A percentile compares a stretch with the other conserved stretches of the same genome.
Evolutionary conservation across 2,329 filamentous ascomycete species (phyloP).

Genomic region (Periconia digitata): DNA sequence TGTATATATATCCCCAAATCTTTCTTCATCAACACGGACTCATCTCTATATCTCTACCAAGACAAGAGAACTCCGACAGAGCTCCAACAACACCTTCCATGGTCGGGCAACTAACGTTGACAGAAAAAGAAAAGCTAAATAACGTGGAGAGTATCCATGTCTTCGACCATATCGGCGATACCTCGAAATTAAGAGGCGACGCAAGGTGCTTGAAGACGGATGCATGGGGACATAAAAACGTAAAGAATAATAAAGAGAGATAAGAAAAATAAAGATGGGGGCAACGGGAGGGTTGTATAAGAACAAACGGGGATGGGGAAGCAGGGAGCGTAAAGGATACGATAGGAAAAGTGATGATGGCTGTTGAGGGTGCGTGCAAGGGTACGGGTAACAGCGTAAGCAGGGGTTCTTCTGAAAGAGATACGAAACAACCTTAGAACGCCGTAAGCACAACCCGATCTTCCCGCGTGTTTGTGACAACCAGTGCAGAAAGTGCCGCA

Average conservation of each 20-base stretch:
- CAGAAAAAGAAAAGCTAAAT: too few species aligned
- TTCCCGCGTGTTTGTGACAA: background rate
- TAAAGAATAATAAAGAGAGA: background rate
- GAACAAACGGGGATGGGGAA: background rate
- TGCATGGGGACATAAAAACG: background rate
- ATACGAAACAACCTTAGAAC: background rate
- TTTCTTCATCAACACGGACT: too few species aligned
- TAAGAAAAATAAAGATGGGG: too few species aligned
- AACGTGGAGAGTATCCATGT: too few species aligned
- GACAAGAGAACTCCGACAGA: too few species aligned
- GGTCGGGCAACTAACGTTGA: too few species aligned
- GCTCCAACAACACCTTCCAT: too few species aligned
- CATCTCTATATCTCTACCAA: too few species aligned
- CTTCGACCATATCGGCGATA: too few species aligned
- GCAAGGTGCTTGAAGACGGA: background rate
- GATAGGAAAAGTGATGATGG: background rate
- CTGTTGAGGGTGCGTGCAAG: background rate
- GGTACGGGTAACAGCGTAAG: background rate
- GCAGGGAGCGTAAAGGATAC: background rate
- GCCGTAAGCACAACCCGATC: background rate
- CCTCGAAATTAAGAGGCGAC: background rate
- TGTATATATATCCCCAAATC: too few species aligned
- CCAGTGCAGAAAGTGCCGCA: background rate
- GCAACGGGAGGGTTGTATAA: background rate
- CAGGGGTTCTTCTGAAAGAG: background rate